Evolutionary conservation across 495 filamentous ascomycete species (phyloP), one percentile per base, ranked within the genome.

Genomic region (Neurospora hispaniola): DNA sequence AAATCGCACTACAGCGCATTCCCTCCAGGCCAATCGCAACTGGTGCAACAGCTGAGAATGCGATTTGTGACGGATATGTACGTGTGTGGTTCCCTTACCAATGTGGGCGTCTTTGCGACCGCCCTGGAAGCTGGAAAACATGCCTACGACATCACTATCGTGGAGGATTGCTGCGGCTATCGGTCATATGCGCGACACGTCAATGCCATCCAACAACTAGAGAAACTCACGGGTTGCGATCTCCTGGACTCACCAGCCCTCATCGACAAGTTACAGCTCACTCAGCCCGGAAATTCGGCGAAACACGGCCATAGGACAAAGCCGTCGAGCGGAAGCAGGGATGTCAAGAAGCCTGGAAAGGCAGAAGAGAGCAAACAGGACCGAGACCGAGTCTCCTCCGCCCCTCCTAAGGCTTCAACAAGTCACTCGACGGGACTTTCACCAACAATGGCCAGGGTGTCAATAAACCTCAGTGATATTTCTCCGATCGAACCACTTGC

Each of bases 1-100:
- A 98, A 97, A 80, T 88, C 90, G 14, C 88, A 92, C 76, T 98
- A 98, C 81, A 98, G 96, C 9, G 95, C 96, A 20, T 91, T 99
- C 77, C 73, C 77, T 39, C 73, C 75, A 27, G 76, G 69, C 11
- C 78, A 80, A 68, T 89, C 88, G 74, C 89, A 88, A 74, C 89
- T 89, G 18, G 91, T 91, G 0, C 85, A 86, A 40, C 85, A 97
- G 18, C 86, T 98, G 31, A 82, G 90, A 46, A 86, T 87, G 6
- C 90, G 88, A 27, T 89, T 99, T 59, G 88, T 98, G 59, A 98
- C 94, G 1, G 91, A 97, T 77, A 81, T 99, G n/a, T 98, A 92
- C 78, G 86, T 99, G 6, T 97, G 94, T 76, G 96, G 96, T 14
- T 88, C 91, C n/a, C 83, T 95, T 43, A 94, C 92, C 16, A 98